phyloP scores from a whole-genome alignment of 371 early-diverging fungal species.

The Dichotomocladium elegans region DNA sequence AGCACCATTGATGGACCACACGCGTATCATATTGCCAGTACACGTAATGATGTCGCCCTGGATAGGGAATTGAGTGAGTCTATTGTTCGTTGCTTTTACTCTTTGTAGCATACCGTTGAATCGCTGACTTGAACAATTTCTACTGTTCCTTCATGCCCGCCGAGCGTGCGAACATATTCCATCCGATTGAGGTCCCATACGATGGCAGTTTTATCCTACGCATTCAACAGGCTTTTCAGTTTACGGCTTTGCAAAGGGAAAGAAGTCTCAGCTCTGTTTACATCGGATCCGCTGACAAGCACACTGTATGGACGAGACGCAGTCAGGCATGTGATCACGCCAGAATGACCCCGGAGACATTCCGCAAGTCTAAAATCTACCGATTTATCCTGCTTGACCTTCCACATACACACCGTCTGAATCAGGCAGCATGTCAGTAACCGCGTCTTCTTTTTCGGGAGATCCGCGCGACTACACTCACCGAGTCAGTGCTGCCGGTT shows the following conservation, averaged over 20 bases:
- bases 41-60: slow-evolving; percentile 73
- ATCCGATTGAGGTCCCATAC: slow-evolving; percentile 75
- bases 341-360: slow-evolving; percentile 66
- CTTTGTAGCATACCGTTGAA: slow-evolving; percentile 37
- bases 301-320: slow-evolving; percentile 66
- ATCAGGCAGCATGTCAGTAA: not conserved
- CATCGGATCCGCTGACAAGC: slow-evolving; percentile 65
- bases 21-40: slow-evolving; percentile 50
- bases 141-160: slow-evolving; percentile 56
- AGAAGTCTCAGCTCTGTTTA: slow-evolving; percentile 11
- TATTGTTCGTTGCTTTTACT: not conserved
- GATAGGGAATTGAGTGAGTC: not conserved
- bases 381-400: slow-evolving; percentile 35
- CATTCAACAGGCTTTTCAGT: too few species aligned
- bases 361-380: slow-evolving; percentile 50
- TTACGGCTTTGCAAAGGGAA: not conserved
- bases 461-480: too few species aligned
- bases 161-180: slow-evolving; percentile 60
- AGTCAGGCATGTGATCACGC: slow-evolving; percentile 51
- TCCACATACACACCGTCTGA: slow-evolving; percentile 70
- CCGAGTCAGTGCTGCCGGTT: slow-evolving; percentile 71
- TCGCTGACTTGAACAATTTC: slow-evolving; percentile 57
- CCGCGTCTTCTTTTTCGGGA: too few species aligned
- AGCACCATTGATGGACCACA: slow-evolving; percentile 78
- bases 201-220: slow-evolving; percentile 65